Percentiles rank a stretch among this genome's conserved stretches.
phyloP scores from a whole-genome alignment of 129 eudicot species.

The Flaveria sonorensis region DNA sequence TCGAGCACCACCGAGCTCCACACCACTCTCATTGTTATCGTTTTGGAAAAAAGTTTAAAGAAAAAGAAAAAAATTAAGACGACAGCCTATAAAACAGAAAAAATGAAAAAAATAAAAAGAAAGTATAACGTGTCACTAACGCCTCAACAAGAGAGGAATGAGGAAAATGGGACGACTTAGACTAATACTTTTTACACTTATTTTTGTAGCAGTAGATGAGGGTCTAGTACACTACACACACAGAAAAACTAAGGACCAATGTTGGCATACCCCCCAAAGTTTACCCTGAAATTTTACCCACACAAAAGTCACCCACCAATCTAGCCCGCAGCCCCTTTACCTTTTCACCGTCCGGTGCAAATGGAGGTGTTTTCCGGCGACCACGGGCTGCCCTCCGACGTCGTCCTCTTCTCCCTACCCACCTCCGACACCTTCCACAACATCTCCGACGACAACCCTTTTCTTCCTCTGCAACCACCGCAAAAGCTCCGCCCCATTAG shows the following conservation, averaged over 20 bases:
- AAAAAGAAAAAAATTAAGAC: too few relatives aligned
- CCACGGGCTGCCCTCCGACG: conserved; percentile 39
- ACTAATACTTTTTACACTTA: too few relatives aligned
- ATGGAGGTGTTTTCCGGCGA: conserved; percentile 51
- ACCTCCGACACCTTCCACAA: conserved; percentile 19
- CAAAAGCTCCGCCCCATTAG: conserved; percentile 69
- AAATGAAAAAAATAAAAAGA: too few relatives aligned
- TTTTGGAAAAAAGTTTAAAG: too few relatives aligned
- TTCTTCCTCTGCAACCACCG: conserved; percentile 36
- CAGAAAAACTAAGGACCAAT: neutral
- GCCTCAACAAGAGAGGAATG: too few relatives aligned
- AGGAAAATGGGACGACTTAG: too few relatives aligned
- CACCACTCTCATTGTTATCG: too few relatives aligned
- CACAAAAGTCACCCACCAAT: conserved; percentile 30
- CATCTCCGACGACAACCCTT: conserved; percentile 22
- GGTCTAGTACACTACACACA: neutral
- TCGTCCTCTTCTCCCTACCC: conserved; percentile 27
- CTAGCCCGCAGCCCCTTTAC: conserved; percentile 33
- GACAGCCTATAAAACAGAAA: too few relatives aligned
- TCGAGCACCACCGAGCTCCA: too few relatives aligned
- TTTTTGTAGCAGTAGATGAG: neutral
- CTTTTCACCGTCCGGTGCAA: conserved; percentile 27
- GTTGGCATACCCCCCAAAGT: neutral
- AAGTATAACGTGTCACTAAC: too few relatives aligned
- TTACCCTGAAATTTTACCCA: conserved; percentile 40